Evolutionary conservation across 331 rosid species (phyloP).

Genomic region (Malus hybrid): DNA sequence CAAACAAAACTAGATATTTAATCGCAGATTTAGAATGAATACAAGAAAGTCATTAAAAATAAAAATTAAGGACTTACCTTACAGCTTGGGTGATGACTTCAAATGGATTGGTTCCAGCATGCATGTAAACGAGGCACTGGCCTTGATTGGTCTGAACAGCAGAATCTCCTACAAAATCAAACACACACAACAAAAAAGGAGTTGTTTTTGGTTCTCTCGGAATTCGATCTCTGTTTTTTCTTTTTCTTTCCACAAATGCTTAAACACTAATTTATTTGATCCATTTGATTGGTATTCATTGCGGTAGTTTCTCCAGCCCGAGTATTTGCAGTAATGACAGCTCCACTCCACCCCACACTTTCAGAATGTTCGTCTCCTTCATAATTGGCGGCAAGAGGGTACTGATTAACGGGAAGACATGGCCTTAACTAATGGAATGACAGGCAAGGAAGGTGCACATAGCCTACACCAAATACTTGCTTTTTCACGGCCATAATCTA

Average conservation of each 20-base stretch:
- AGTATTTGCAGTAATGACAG: slow-evolving; percentile 38
- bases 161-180: slow-evolving; percentile 70
- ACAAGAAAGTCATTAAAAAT: neutral
- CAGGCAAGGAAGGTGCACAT: slow-evolving; percentile 15
- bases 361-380: slow-evolving; percentile 28
- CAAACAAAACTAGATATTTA: neutral
- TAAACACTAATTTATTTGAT: slow-evolving; percentile 49
- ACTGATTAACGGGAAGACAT: slow-evolving; percentile 31
- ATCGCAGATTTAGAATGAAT: neutral
- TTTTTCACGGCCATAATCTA: slow-evolving; percentile 30
- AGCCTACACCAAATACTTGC: slow-evolving; percentile 29
- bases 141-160: slow-evolving; percentile 56
- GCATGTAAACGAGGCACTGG: slow-evolving; percentile 73
- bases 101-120: slow-evolving; percentile 92
- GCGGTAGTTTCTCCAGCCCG: slow-evolving; percentile 37
- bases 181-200: slow-evolving; percentile 47
- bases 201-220: slow-evolving; percentile 38
- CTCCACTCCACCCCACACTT: slow-evolving; percentile 30
- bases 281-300: slow-evolving; percentile 34
- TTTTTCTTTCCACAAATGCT: slow-evolving; percentile 36
- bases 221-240: slow-evolving; percentile 31
- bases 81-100: slow-evolving; percentile 84
- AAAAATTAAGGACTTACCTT: slow-evolving; percentile 39
- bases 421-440: slow-evolving; percentile 29
- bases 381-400: slow-evolving; percentile 29